Conservation (phyloP, 2,329 filamentous ascomycete genomes). For the Colletotrichum sp. region DNA sequence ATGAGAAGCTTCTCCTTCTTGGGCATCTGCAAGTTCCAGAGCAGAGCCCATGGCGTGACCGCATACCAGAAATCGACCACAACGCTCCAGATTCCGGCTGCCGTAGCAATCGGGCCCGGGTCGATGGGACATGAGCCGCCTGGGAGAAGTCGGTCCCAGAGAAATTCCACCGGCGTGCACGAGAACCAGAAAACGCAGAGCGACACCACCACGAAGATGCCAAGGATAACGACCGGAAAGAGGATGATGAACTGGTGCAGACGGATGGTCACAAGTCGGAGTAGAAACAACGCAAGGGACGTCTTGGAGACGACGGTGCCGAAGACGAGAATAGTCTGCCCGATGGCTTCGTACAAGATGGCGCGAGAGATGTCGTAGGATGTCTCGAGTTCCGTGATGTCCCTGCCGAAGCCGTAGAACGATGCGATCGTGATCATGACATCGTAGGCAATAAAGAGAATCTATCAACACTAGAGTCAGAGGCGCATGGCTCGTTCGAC, state of each 20-base stretch:
- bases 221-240: slow-evolving; percentile 2
- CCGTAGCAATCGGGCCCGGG: slow-evolving; percentile 13
- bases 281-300: slow-evolving; percentile 16
- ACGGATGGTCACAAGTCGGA: slow-evolving; percentile 11
- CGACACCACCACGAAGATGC: background rate
- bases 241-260: slow-evolving; percentile 2
- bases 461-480: background rate
- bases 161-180: slow-evolving; percentile 5
- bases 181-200: slow-evolving; percentile 19
- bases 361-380: background rate
- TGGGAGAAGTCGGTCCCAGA: slow-evolving; percentile 14
- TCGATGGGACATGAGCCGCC: slow-evolving; percentile 7
- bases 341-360: slow-evolving; percentile 18
- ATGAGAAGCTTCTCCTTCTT: slow-evolving; percentile 49
- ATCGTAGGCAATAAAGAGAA: slow-evolving; percentile 15
- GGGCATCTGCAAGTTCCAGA: slow-evolving; percentile 49
- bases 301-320: slow-evolving; percentile 17
- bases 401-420: slow-evolving; percentile 15
- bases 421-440: slow-evolving; percentile 11
- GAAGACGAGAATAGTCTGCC: slow-evolving; percentile 13
- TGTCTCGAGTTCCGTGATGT: background rate
- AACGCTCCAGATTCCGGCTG: slow-evolving; percentile 22
- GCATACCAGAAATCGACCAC: slow-evolving; percentile 43
- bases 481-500: background rate
- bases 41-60: slow-evolving; percentile 46